Percentiles rank a stretch among this genome's conserved stretches.
phyloP scores from a whole-genome alignment of 148 eudicot species.

The Drosera capensis region DNA sequence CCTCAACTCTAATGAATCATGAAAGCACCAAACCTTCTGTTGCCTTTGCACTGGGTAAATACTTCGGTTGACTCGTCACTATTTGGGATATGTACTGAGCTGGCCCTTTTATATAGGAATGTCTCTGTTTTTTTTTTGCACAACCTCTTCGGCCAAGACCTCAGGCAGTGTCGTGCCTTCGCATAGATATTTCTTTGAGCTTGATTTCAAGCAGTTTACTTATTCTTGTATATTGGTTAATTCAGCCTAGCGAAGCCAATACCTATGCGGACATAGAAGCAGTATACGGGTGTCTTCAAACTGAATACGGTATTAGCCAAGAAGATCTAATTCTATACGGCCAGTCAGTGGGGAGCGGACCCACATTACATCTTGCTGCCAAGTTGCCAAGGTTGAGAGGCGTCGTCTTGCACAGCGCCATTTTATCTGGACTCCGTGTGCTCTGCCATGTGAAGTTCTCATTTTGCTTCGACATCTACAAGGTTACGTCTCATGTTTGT shows the following conservation, averaged over 20 bases:
- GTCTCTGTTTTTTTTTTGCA: too few relatives aligned
- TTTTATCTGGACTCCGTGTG: constrained; percentile 96
- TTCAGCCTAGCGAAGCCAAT: constrained; percentile 83
- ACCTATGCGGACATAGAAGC: constrained; percentile 98
- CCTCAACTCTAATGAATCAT: too few relatives aligned
- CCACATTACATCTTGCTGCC: constrained; percentile 87
- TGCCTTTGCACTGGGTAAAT: too few relatives aligned
- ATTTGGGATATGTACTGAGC: too few relatives aligned
- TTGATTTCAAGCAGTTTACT: too few relatives aligned
- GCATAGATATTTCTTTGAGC: too few relatives aligned
- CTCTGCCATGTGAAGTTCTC: constrained; percentile 81
- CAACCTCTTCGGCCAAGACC: too few relatives aligned
- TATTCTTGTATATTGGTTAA: neutral
- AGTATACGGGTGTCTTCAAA: constrained; percentile 88
- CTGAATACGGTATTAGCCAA: constrained; percentile 84
- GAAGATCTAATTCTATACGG: constrained; percentile 91
- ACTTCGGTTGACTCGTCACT: too few relatives aligned
- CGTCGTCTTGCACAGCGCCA: constrained; percentile 95
- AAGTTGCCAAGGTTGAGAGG: constrained; percentile 93
- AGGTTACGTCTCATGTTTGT: constrained; percentile 24
- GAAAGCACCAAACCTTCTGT: too few relatives aligned
- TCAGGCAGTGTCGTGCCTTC: too few relatives aligned
- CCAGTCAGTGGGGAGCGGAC: constrained; percentile 98
- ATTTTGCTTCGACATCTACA: constrained; percentile 75
- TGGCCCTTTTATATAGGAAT: too few relatives aligned